Base-by-base conservation (phyloP, 768 basidiomycete genomes). In the Lactarius evosmus region DNA sequence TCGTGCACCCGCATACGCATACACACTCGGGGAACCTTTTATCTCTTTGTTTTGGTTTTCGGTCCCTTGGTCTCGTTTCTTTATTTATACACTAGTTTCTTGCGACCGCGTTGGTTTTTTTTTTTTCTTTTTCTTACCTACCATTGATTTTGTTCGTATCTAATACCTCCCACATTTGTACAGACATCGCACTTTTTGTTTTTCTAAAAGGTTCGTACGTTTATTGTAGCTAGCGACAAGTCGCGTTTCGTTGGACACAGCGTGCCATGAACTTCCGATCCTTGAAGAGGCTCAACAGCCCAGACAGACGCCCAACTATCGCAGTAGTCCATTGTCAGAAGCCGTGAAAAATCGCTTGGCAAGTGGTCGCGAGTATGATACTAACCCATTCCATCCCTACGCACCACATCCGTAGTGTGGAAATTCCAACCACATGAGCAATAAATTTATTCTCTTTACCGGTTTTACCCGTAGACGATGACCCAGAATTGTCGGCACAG, bases 81-180 rank as follows among this genome's bases (percentile, higher is more conserved):
- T 32, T 22, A 11, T 34, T 49, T 11, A 49, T 14, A 49, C 9
- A 46, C 2, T 49, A 49, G 25, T 22, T 49, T 46, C 44, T 46
- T 49, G 46, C 25, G 25, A 25, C 25, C 22, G 5, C 22, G 30
- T 51, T 50, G 27, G 27, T 25, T 56, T 34, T 61, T 34, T 4
- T 50, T 54, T 22, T 52, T 29, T 46, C 27, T 46, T 56, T 61
- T 61, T 40, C 32, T 38, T 61, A 44, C 54, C 19, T 46, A 53
- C 41, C 54, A 56, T 61, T 46, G 54, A 49, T 56, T 33, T 56
- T 61, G 53, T 56, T 56, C 33, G 54, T 61, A 61, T 56, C 33
- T 61, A 55, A 30, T 30, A 19, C 61, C 34, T 61, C 61, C 61
- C 44, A 44, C 61, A 61, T 61, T 61, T 61, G 61, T 61, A 61